Percentiles rank a stretch among this genome's conserved stretches.
phyloP scores from a whole-genome alignment of 306 rosid species.

The Alnus glutinosa region DNA sequence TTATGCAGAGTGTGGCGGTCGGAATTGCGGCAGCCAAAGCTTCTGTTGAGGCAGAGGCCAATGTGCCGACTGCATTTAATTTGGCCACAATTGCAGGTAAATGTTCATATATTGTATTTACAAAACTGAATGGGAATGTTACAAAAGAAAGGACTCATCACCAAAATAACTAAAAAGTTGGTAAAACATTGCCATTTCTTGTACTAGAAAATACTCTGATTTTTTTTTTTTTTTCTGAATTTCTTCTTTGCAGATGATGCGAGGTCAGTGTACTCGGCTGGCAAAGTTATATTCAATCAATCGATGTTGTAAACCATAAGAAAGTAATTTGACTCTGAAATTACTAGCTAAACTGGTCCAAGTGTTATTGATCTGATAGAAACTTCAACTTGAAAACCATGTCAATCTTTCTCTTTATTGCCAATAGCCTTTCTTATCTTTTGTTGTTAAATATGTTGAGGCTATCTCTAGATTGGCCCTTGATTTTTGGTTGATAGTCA shows the following conservation, averaged over 20 bases:
- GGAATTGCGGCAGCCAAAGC: constrained; percentile 91
- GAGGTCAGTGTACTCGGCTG: constrained; percentile 29
- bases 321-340: background rate
- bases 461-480: background rate
- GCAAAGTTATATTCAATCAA: constrained; percentile 38
- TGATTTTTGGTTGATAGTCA: background rate
- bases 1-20: constrained; percentile 76
- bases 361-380: background rate
- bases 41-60: constrained; percentile 70
- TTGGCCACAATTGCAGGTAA: constrained; percentile 62
- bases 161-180: background rate
- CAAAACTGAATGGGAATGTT: background rate
- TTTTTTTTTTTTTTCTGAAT: background rate
- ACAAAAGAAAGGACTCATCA: background rate
- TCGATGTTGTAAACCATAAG: constrained; percentile 15
- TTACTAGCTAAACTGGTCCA: background rate
- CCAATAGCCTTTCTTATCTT: background rate
- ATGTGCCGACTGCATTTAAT: constrained; percentile 63
- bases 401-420: background rate
- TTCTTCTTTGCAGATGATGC: constrained; percentile 42
- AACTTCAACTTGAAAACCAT: background rate
- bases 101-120: constrained; percentile 6
- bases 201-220: background rate
- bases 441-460: background rate
- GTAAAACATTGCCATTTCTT: background rate